phyloP scores from a whole-genome alignment of 305 asterid genomes.

The Solanum aculeatissimum region DNA sequence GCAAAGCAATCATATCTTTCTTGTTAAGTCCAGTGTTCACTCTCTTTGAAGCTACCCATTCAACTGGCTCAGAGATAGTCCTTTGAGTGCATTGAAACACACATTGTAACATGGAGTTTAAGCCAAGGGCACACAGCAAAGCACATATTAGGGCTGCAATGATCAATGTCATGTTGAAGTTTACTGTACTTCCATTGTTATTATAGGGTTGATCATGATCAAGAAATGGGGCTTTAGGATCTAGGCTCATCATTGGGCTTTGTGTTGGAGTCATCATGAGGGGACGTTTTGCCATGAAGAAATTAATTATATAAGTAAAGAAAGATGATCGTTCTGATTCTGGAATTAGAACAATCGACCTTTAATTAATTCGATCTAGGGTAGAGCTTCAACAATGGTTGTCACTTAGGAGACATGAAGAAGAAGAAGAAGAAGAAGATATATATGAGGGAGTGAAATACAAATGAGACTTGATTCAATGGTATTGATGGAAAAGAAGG shows the following conservation, averaged over 20 bases:
- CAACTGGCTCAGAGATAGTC: conserved; percentile 6
- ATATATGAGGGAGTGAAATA: background rate
- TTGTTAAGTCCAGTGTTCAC: conserved; percentile 12
- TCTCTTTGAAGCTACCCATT: conserved; percentile 10
- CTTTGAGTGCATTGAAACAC: conserved; percentile 8
- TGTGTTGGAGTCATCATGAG: conserved; percentile 1
- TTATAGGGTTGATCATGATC: background rate
- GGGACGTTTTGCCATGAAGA: conserved; percentile 6
- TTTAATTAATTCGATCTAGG: background rate
- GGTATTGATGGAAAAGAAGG: background rate
- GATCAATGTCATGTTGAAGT: conserved; percentile 10
- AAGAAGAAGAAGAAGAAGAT: background rate
- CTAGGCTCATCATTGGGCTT: background rate
- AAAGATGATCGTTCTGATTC: background rate
- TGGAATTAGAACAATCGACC: background rate
- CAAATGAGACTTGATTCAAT: background rate
- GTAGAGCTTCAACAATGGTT: background rate
- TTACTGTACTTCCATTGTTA: background rate
- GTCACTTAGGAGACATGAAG: background rate
- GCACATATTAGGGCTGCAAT: conserved; percentile 17
- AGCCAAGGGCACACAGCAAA: conserved; percentile 13
- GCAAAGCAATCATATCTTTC: conserved; percentile 11
- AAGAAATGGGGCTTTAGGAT: background rate
- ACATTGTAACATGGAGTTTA: conserved; percentile 15
- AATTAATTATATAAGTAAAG: background rate